Percentiles rank a stretch among this genome's conserved stretches.
Conservation (phyloP, 2,329 filamentous ascomycete species). For the Aureobasidium sp. region DNA sequence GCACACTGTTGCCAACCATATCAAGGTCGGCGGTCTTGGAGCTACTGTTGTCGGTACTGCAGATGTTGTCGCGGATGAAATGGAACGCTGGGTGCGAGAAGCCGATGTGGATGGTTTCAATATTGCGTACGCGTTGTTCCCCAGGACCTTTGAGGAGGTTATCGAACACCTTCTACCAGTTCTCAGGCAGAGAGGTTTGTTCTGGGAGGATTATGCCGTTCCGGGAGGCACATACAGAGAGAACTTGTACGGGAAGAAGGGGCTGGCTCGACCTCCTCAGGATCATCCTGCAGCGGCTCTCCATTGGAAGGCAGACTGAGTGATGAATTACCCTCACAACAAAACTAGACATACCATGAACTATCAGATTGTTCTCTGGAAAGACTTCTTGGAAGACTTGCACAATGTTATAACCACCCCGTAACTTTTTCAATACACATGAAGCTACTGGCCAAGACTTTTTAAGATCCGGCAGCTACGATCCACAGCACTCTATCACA, state of each 20-base stretch:
- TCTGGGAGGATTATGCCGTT: conserved; percentile 17
- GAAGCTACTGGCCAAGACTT: too few species aligned
- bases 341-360: not conserved
- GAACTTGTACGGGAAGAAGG: conserved; percentile 26
- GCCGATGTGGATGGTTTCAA: conserved; percentile 72
- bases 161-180: conserved; percentile 43
- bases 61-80: conserved; percentile 56
- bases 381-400: too few species aligned
- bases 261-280: not conserved
- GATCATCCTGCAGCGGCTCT: conserved; percentile 22
- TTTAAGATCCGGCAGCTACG: not conserved
- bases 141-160: conserved; percentile 61
- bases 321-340: not conserved
- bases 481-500: not conserved
- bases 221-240: conserved; percentile 19
- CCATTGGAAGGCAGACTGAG: conserved; percentile 14
- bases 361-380: not conserved
- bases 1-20: conserved; percentile 59
- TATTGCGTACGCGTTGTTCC: conserved; percentile 62
- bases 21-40: conserved; percentile 61
- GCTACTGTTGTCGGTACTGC: conserved; percentile 59
- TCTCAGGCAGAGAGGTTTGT: conserved; percentile 30
- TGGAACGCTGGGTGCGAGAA: conserved; percentile 61
- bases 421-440: too few species aligned
- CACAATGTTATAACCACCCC: too few species aligned